Evolutionary conservation across 2,329 filamentous ascomycete species (phyloP).

Genomic region (Fusarium multiceps): DNA sequence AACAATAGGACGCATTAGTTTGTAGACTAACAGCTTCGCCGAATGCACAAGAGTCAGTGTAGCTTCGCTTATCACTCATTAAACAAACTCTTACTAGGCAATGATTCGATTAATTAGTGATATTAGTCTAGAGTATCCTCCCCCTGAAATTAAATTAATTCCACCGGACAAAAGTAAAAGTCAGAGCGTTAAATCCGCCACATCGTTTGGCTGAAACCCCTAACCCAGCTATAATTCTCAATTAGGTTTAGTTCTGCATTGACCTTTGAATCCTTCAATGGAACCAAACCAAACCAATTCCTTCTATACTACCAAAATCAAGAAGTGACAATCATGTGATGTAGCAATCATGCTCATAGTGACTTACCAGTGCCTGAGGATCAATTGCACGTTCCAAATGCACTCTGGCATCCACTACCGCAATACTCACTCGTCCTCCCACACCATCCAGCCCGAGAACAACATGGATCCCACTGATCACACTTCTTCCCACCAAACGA

Average conservation of each 20-base stretch:
- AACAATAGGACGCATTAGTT: background rate
- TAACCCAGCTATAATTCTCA: background rate
- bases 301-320: background rate
- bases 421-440: constrained; percentile 56
- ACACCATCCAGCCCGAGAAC: constrained; percentile 51
- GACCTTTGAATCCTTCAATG: background rate
- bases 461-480: constrained; percentile 45
- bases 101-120: background rate
- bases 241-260: background rate
- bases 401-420: constrained; percentile 52
- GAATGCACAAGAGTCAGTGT: too few relatives aligned
- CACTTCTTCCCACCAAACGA: constrained; percentile 42
- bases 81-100: background rate
- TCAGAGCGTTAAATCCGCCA: background rate
- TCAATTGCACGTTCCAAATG: constrained; percentile 45
- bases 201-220: background rate
- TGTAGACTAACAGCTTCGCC: background rate
- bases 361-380: background rate
- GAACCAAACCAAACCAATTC: background rate
- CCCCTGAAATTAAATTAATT: constrained; percentile 30
- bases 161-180: background rate
- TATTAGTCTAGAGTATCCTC: background rate
- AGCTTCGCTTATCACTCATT: background rate
- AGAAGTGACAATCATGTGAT: background rate
- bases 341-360: too few relatives aligned